Evolutionary conservation across 805 yeast genomes (phyloP), one percentile per base, ranked within the genome.

Genomic region (Zygosaccharomyces bisporus): DNA sequence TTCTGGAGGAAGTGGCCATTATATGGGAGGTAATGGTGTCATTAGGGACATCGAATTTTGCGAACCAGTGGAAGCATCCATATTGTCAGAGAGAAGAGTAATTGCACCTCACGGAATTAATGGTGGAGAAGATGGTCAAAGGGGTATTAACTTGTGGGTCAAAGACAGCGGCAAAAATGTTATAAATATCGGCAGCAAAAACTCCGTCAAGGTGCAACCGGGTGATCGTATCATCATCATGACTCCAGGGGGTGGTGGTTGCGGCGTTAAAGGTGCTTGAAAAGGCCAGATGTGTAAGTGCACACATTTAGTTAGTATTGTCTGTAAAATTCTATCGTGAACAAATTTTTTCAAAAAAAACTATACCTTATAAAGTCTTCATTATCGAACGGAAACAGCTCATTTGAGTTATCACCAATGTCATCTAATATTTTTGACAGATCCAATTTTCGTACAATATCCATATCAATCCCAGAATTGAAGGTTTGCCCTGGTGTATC

Each of bases 191-290:
- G 88, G 90, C 4, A 93, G 91, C 14, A 83, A 83, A 61, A 77
- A 81, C 52, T 76, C 86, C 1, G 76, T 84, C 2, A 57, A 67
- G 5, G 72, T 79, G 43, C 52, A 66, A n/a, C 61, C 73, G 3
- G 91, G 93, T 3, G 95, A 86, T 54, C 69, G 85, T 41, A 61
- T 86, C 27, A 64, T 80, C 6, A 79, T 86, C 30, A 63, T 69
- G 53, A 85, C 95, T 0, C 95, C 95, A 2, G 95, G 95, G 34
- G 95, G 91, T 24, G 95, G 91, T 35, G 95, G 89, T 0, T 86
- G 71, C 61, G 95, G 95, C 27, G 19, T 14, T 18, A 36, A 36
- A 16, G 13, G 12, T 10, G 12, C 9, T 34, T 18, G 16, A 23
- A n/a, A n/a, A n/a, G n/a, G n/a, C n/a, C n/a, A n/a, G n/a, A n/a